Conservation (phyloP, 495 filamentous ascomycete genomes). For the Apiosordaria backusii region DNA sequence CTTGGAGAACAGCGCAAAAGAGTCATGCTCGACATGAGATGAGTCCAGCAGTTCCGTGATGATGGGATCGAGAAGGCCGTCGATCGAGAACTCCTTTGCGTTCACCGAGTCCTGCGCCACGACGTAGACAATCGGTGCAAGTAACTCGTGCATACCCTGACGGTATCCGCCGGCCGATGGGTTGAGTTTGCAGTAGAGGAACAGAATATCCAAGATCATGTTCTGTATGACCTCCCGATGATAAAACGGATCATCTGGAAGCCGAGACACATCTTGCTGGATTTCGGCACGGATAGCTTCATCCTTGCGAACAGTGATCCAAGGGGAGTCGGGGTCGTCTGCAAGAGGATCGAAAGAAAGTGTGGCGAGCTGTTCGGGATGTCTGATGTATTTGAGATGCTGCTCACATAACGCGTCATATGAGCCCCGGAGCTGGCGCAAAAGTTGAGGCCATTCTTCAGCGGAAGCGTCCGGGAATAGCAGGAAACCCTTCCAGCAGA, state of each 20-base stretch:
- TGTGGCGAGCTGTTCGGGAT: constrained; percentile 73
- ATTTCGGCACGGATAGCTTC: constrained; percentile 84
- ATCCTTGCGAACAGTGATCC: constrained; percentile 78
- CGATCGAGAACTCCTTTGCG: constrained; percentile 21
- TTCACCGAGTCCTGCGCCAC: constrained; percentile 76
- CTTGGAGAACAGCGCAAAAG: constrained; percentile 77
- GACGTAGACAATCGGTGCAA: constrained; percentile 88
- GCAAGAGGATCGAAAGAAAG: constrained; percentile 73
- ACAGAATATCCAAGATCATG: constrained; percentile 83
- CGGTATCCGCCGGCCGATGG: constrained; percentile 79
- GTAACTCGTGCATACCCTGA: constrained; percentile 95
- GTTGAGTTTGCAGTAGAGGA: constrained; percentile 92
- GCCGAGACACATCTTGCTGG: constrained; percentile 87
- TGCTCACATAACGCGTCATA: constrained; percentile 70
- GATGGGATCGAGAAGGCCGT: constrained; percentile 37
- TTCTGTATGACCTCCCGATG: constrained; percentile 72
- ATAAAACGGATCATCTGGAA: constrained; percentile 92
- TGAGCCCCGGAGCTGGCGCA: constrained; percentile 65
- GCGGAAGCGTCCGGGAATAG: constrained; percentile 68
- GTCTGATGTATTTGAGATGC: constrained; percentile 73
- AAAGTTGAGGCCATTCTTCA: constrained; percentile 62
- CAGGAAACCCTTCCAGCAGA: constrained; percentile 93
- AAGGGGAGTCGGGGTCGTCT: constrained; percentile 85
- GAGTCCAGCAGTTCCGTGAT: constrained; percentile 66
- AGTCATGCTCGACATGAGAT: constrained; percentile 79